Evolutionary conservation across 2,329 filamentous ascomycete species (phyloP).

Genomic region (Emmonsiellopsis sp.): DNA sequence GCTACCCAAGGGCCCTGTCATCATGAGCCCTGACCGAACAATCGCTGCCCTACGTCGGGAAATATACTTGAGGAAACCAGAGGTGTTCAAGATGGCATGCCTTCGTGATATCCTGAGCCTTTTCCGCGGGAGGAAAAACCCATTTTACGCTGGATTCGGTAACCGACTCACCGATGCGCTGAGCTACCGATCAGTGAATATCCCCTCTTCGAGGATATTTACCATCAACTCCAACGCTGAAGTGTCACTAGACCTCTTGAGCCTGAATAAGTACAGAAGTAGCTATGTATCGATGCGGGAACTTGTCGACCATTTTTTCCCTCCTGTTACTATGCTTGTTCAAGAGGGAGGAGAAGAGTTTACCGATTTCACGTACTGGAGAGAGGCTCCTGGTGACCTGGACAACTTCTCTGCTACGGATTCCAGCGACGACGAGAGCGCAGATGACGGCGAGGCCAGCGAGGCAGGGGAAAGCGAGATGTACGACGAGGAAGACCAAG

Average conservation of each 20-base stretch:
- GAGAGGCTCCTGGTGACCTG: constrained; percentile 71
- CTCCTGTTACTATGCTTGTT: constrained; percentile 76
- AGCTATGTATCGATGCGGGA: constrained; percentile 97
- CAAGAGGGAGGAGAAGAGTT: constrained; percentile 87
- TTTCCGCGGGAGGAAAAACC: constrained; percentile 66
- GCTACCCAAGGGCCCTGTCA: constrained; percentile 83
- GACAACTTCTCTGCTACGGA: constrained; percentile 86
- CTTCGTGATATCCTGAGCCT: constrained; percentile 85
- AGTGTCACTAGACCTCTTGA: constrained; percentile 81
- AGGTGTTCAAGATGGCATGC: constrained; percentile 99
- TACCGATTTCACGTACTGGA: constrained; percentile 96
- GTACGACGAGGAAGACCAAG: constrained; percentile 32
- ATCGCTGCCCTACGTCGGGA: constrained; percentile 88
- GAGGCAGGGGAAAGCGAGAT: constrained; percentile 45
- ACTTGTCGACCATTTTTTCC: constrained; percentile 96
- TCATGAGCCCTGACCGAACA: constrained; percentile 87
- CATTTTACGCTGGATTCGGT: constrained; percentile 95
- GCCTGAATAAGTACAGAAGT: constrained; percentile 88
- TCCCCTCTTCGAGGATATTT: constrained; percentile 88
- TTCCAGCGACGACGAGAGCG: constrained; percentile 47
- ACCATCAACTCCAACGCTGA: constrained; percentile 98
- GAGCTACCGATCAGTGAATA: constrained; percentile 91
- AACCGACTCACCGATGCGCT: constrained; percentile 94
- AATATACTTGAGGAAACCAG: constrained; percentile 89
- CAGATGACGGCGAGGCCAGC: constrained; percentile 44